Percentiles rank a stretch among this genome's conserved stretches.
Evolutionary conservation across 2,329 filamentous ascomycete genomes (phyloP).

Genomic region (Pseudopithomyces maydicus): DNA sequence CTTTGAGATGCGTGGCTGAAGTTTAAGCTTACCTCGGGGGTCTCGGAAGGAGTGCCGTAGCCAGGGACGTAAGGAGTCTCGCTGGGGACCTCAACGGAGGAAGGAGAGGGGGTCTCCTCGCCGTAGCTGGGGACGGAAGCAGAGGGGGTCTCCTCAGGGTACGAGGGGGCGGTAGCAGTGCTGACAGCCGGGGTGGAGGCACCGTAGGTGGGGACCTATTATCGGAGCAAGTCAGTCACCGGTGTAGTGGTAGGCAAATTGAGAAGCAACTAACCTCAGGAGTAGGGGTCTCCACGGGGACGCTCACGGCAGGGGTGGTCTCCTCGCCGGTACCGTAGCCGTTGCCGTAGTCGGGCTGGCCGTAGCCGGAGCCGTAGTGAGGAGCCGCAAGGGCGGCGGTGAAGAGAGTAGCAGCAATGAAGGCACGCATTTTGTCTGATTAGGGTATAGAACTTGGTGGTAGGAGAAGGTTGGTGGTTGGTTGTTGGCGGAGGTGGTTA

Average conservation of each 20-base stretch:
- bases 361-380: slow-evolving; percentile 23
- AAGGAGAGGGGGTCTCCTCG: not conserved
- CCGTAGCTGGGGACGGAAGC: not conserved
- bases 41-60: not conserved
- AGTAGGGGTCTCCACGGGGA: slow-evolving; percentile 3
- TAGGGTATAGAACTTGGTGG: slow-evolving; percentile 32
- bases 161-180: not conserved
- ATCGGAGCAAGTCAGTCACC: not conserved
- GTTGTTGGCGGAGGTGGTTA: slow-evolving; percentile 25
- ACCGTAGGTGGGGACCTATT: not conserved
- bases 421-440: slow-evolving; percentile 49
- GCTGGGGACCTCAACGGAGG: not conserved
- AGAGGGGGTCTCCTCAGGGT: not conserved
- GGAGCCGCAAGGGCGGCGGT: slow-evolving; percentile 38
- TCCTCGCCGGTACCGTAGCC: slow-evolving; percentile 4
- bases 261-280: not conserved
- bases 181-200: not conserved
- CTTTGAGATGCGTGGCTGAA: no score
- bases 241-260: not conserved
- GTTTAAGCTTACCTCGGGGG: not conserved
- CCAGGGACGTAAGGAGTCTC: not conserved
- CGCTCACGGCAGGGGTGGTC: slow-evolving; percentile 8
- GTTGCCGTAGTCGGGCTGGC: not conserved
- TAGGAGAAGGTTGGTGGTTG: slow-evolving; percentile 19
- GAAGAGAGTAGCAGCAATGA: slow-evolving; percentile 41